These are phyloP conservation scores for Beauveria rudraprayagi DNA, from an alignment of 2,329 filamentous ascomycete species.

Conservation along the genomic window DNA sequence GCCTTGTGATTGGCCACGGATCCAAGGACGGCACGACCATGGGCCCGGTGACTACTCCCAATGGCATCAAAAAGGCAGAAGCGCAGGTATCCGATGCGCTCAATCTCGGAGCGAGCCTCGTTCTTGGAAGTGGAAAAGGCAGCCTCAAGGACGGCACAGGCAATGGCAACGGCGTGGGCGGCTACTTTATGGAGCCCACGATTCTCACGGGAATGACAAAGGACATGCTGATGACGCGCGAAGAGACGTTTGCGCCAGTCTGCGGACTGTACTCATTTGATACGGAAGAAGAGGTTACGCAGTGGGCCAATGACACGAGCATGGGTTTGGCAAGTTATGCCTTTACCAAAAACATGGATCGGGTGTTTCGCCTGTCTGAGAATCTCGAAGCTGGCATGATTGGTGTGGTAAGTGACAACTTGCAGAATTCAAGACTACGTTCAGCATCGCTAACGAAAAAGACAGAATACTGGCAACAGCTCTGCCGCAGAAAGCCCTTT, in stretches of 20 bases:
- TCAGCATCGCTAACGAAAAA: neutral
- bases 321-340: conserved; percentile 68
- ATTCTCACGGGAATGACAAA: conserved; percentile 58
- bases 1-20: conserved; percentile 55
- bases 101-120: conserved; percentile 2
- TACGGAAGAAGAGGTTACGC: conserved; percentile 60
- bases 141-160: conserved; percentile 20
- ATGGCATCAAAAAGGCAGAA: conserved; percentile 27
- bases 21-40: conserved; percentile 30
- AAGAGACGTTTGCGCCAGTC: conserved; percentile 68
- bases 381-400: conserved; percentile 39
- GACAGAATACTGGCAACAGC: conserved; percentile 28
- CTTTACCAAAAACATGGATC: conserved; percentile 43
- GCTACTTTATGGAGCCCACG: conserved; percentile 61
- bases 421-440: conserved; percentile 14
- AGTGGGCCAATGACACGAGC: conserved; percentile 56
- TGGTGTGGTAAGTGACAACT: conserved; percentile 26
- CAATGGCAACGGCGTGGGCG: conserved; percentile 37
- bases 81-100: conserved; percentile 52
- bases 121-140: conserved; percentile 8
- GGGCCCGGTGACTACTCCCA: conserved; percentile 28
- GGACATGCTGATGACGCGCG: conserved; percentile 57
- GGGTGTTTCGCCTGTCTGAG: conserved; percentile 36
- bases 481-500: conserved; percentile 38
- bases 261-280: conserved; percentile 62